Evolutionary conservation across 23 red algal species (phyloP), one percentile per base, ranked within the genome.

Genomic region (Gracilaria vermiculophylla): DNA sequence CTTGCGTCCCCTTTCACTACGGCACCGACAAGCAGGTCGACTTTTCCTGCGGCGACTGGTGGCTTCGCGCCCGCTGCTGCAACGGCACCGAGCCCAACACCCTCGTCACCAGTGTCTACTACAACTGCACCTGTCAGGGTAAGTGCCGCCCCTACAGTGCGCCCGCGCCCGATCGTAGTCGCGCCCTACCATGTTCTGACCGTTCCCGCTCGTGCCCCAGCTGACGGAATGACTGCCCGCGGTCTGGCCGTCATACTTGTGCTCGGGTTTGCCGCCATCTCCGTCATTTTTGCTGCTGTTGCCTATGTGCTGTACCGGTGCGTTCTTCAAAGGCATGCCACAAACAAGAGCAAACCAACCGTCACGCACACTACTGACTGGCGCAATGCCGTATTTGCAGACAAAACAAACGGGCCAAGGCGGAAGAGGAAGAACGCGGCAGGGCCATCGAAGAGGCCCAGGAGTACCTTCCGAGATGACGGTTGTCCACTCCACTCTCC

Each of bases 401-500:
- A 51, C 60, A 85, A 70, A 88, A 76, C 53, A 76, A 56, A 58
- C 72, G 53, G 54, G 66, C 58, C 42, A 49, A 85, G 64, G 81
- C 81, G 60, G 84, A 88, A 58, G 69, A 76, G 36, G 84, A 88
- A 69, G 69, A 88, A 55, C 50, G 53, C 50, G 54, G 44, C 69
- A 58, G 66, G 42, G 84, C 84, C 36, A 78, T 88, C 29, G 69
- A 88, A 76, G 84, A 88, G 70, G 84, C 84, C 66, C 69, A 88
- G 53, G 84, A 65, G 6, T 88, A 77, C 84, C 58, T 88, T 61
- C 84, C 84, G 51, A 76, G 84, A 88, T 88, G 72, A 88, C 12
- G 25, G 32, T 40, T 73, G 67, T 13, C 67, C 67, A 40, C 67
- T 73, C 37, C 67, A 73, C 67, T 73, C 67, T 5, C 37, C 67